A percentile compares a stretch with the other conserved stretches of the same genome.
These are phyloP conservation scores for Fusarium floridanum DNA, from an alignment of 2,329 filamentous ascomycete genomes.

Conservation along the genomic window DNA sequence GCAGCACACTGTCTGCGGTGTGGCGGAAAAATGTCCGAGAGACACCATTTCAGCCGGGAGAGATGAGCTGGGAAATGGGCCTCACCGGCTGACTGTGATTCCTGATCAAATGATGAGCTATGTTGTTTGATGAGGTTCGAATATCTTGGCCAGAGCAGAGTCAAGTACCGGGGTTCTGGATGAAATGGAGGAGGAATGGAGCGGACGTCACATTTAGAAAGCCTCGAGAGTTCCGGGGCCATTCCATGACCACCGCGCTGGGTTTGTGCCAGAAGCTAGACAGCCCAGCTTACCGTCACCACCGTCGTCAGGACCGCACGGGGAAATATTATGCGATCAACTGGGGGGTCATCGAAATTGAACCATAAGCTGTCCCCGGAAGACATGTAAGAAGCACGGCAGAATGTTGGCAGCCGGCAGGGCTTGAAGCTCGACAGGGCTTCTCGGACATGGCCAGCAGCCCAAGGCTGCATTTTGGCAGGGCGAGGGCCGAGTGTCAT, in stretches of 20 bases:
- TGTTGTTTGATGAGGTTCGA: slow-evolving; percentile 18
- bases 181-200: slow-evolving; percentile 9
- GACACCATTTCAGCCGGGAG: slow-evolving; percentile 11
- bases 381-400: slow-evolving; percentile 20
- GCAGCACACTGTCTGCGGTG: slow-evolving; percentile 22
- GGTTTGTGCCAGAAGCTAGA: slow-evolving; percentile 12
- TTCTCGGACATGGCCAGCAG: slow-evolving; percentile 1
- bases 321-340: slow-evolving; percentile 9
- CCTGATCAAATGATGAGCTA: slow-evolving; percentile 10
- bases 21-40: slow-evolving; percentile 15
- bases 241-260: slow-evolving; percentile 28
- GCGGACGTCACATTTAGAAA: slow-evolving; percentile 18
- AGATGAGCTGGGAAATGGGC: slow-evolving; percentile 21
- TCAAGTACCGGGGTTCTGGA: slow-evolving; percentile 3
- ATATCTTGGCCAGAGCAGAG: background rate
- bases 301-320: slow-evolving; percentile 29
- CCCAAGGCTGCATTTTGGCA: slow-evolving; percentile 10
- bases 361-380: slow-evolving; percentile 25
- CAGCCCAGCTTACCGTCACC: slow-evolving; percentile 29
- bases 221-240: slow-evolving; percentile 24
- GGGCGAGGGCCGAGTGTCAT: slow-evolving; percentile 41
- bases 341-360: slow-evolving; percentile 32
- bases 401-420: slow-evolving; percentile 6
- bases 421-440: slow-evolving; percentile 6
- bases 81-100: background rate